A percentile compares a stretch with the other conserved stretches of the same genome.
Evolutionary conservation across 352 stramenopile species (phyloP).

Genomic region (Peronospora belbahrii): DNA sequence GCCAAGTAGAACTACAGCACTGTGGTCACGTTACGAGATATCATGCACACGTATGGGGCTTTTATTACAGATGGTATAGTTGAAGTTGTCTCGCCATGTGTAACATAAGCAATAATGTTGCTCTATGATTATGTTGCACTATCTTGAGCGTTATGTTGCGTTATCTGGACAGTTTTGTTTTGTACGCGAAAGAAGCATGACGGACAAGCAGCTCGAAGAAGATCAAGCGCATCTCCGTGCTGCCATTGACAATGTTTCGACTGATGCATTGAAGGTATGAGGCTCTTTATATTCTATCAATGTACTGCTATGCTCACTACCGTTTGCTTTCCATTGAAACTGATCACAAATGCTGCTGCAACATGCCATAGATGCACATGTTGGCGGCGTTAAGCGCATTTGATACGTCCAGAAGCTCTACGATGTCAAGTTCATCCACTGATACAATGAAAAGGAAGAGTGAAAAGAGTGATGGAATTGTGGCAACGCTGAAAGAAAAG

Average conservation of each 20-base stretch:
- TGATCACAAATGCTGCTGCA: constrained; percentile 11
- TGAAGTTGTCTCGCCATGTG: neutral
- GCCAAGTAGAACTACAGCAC: too few relatives aligned
- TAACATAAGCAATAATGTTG: neutral
- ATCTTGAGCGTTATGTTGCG: neutral
- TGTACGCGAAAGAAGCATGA: constrained; percentile 21
- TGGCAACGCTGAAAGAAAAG: constrained; percentile 35
- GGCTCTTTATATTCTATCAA: neutral
- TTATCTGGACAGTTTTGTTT: neutral
- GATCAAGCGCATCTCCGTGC: constrained; percentile 32
- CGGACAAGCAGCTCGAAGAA: constrained; percentile 24
- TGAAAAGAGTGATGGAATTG: constrained; percentile 42
- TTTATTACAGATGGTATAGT: too few relatives aligned
- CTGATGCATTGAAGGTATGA: constrained; percentile 28
- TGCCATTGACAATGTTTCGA: constrained; percentile 28
- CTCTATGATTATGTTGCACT: neutral
- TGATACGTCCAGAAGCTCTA: constrained; percentile 4
- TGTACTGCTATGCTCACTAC: neutral
- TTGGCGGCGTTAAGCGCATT: constrained; percentile 49
- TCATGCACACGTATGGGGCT: too few relatives aligned
- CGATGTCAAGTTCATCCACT: neutral
- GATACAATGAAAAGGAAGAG: constrained; percentile 1
- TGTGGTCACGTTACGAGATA: too few relatives aligned
- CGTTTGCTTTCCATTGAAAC: neutral
- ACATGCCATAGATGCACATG: constrained; percentile 60